phyloP scores from a whole-genome alignment of 768 basidiomycete species.

The Hygrophoropsis aurantiaca region DNA sequence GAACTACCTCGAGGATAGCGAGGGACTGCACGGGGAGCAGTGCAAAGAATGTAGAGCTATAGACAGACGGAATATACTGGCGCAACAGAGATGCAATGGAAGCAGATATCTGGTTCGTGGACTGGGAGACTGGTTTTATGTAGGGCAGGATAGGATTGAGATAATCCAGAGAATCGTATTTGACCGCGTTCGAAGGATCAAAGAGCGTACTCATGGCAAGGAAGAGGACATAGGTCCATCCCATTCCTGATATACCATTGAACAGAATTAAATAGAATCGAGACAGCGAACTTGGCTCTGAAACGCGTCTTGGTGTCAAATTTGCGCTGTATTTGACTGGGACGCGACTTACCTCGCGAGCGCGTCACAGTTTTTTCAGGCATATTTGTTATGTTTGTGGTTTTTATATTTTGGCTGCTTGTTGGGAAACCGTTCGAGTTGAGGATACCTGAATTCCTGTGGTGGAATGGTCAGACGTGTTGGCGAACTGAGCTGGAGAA shows the following conservation, averaged over 20 bases:
- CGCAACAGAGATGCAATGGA: conserved; percentile 30
- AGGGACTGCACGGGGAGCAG: conserved; percentile 78
- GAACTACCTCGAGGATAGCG: conserved; percentile 82
- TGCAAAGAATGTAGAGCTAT: conserved; percentile 55
- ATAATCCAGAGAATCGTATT: neutral
- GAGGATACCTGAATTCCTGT: no score
- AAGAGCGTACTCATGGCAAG: conserved; percentile 49
- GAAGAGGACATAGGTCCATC: conserved; percentile 74
- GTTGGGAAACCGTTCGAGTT: no score
- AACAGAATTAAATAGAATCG: conserved; percentile 69
- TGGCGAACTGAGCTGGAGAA: no score
- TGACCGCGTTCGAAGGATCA: conserved; percentile 11
- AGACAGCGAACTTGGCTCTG: neutral
- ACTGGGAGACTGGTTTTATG: conserved; percentile 12
- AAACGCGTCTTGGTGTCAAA: neutral
- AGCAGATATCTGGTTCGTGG: conserved; percentile 37
- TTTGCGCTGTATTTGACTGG: neutral
- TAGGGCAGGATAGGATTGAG: conserved; percentile 4
- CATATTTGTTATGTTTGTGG: no score
- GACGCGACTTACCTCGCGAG: conserved; percentile 3
- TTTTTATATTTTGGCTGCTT: no score
- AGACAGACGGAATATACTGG: conserved; percentile 43
- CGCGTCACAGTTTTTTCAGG: neutral
- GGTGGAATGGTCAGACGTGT: no score
- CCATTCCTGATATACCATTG: conserved; percentile 71